These are phyloP conservation scores for Macrophomina tecta DNA, from an alignment of 2,329 filamentous ascomycete genomes.

Conservation along the genomic window DNA sequence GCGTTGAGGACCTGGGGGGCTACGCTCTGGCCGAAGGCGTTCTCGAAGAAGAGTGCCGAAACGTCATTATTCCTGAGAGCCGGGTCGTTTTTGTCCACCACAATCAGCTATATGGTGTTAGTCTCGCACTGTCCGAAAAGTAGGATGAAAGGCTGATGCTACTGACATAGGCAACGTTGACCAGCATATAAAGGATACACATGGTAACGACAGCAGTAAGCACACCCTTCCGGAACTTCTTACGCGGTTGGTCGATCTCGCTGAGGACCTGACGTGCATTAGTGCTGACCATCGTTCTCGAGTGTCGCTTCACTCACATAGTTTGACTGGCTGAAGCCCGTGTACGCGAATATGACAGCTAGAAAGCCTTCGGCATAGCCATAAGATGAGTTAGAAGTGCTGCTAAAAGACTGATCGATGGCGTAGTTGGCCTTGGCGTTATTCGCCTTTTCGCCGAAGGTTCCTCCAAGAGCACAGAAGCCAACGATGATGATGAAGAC, in stretches of 20 bases:
- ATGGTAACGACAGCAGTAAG: constrained; percentile 32
- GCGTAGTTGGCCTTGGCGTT: constrained; percentile 38
- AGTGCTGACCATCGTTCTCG: neutral
- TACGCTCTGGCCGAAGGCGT: constrained; percentile 36
- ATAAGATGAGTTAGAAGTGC: constrained; percentile 31
- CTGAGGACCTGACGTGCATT: constrained; percentile 42
- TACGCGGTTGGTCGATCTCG: constrained; percentile 32
- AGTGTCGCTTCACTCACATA: constrained; percentile 3
- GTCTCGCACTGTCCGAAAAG: neutral
- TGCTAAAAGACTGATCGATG: constrained; percentile 34
- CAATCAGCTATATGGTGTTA: constrained; percentile 33
- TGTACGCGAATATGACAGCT: constrained; percentile 50
- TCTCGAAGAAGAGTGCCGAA: constrained; percentile 31
- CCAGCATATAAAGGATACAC: constrained; percentile 46
- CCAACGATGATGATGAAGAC: constrained; percentile 54
- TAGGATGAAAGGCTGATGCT: constrained; percentile 33
- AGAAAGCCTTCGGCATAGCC: constrained; percentile 51
- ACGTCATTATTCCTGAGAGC: constrained; percentile 21
- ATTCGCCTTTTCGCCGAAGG: constrained; percentile 27
- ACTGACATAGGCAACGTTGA: constrained; percentile 54
- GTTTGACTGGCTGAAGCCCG: constrained; percentile 51
- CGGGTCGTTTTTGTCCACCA: constrained; percentile 35
- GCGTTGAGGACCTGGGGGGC: constrained; percentile 52
- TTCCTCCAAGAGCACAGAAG: constrained; percentile 32
- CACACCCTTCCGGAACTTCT: constrained; percentile 31